A percentile compares a stretch with the other conserved stretches of the same genome.
Evolutionary conservation across 768 basidiomycete species (phyloP).

Genomic region (Termitomyces sp.): DNA sequence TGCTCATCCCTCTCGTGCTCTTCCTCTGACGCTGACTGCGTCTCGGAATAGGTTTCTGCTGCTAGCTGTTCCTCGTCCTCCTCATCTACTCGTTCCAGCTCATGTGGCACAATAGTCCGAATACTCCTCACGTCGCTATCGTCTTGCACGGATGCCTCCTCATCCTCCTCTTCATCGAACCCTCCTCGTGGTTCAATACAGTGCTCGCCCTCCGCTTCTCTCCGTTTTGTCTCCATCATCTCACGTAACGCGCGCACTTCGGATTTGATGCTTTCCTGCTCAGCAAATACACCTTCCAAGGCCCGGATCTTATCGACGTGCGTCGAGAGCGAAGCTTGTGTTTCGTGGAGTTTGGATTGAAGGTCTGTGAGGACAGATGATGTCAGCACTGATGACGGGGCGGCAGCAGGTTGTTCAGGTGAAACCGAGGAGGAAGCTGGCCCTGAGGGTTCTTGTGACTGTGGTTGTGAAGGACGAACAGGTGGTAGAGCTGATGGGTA

Average conservation of each 20-base stretch:
- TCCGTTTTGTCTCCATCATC: slow-evolving; percentile 60
- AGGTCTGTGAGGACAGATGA: slow-evolving; percentile 47
- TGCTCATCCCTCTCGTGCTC: slow-evolving; percentile 16
- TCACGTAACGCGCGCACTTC: slow-evolving; percentile 73
- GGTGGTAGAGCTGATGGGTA: slow-evolving; percentile 66
- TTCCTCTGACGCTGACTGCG: neutral
- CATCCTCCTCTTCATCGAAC: slow-evolving; percentile 27
- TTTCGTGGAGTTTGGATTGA: slow-evolving; percentile 79
- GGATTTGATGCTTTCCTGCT: slow-evolving; percentile 78
- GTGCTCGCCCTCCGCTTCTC: slow-evolving; percentile 28
- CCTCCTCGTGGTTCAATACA: slow-evolving; percentile 21
- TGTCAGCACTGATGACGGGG: slow-evolving; percentile 18
- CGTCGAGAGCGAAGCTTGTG: slow-evolving; percentile 66
- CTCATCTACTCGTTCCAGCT: slow-evolving; percentile 67
- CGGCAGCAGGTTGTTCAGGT: slow-evolving; percentile 13
- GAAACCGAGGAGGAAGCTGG: slow-evolving; percentile 12
- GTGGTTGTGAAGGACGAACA: slow-evolving; percentile 34
- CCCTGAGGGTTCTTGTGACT: slow-evolving; percentile 19
- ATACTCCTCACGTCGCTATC: slow-evolving; percentile 71
- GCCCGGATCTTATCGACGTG: slow-evolving; percentile 82
- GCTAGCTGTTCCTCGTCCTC: slow-evolving; percentile 59
- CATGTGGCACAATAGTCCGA: slow-evolving; percentile 61
- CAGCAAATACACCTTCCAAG: slow-evolving; percentile 73
- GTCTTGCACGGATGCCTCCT: slow-evolving; percentile 35
- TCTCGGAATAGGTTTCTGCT: slow-evolving; percentile 15